These are phyloP conservation scores for Cystofilobasidium ferigula DNA, from an alignment of 768 basidiomycete species.

Conservation along the genomic window DNA sequence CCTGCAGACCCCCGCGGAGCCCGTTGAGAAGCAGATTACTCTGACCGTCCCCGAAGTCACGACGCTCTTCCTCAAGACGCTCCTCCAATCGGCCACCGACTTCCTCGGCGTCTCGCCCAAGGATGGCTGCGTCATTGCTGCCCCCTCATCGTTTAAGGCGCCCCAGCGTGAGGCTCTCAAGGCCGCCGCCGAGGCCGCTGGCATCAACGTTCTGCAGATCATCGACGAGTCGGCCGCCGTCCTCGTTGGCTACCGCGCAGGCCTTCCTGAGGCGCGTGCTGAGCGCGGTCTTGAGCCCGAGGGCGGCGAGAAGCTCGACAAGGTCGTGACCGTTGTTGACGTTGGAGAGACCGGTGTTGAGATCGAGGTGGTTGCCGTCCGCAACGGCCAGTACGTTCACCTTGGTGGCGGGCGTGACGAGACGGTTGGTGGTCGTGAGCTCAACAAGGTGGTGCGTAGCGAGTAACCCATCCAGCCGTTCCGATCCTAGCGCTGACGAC, in stretches of 20 bases:
- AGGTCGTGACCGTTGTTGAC: constrained; percentile 39
- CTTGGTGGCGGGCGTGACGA: constrained; percentile 37
- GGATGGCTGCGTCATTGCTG: constrained; percentile 68
- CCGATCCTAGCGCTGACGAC: constrained; percentile 32
- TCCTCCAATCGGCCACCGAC: constrained; percentile 76
- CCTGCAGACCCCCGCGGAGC: constrained; percentile 42
- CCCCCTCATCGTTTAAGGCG: constrained; percentile 64
- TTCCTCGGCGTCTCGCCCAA: constrained; percentile 68
- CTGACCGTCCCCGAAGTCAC: constrained; percentile 75
- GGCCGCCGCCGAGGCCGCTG: constrained; percentile 66
- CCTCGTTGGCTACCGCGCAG: constrained; percentile 42
- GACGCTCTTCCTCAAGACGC: constrained; percentile 69
- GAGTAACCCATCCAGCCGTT: background rate
- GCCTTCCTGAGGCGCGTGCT: constrained; percentile 35
- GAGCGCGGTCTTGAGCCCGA: constrained; percentile 36
- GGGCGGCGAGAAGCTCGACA: constrained; percentile 35
- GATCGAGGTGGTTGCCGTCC: constrained; percentile 35
- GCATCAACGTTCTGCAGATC: constrained; percentile 70
- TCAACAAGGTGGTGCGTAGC: constrained; percentile 38
- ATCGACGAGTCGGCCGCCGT: constrained; percentile 79
- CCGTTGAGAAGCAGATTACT: constrained; percentile 53
- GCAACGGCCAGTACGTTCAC: constrained; percentile 39
- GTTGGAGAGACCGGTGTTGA: constrained; percentile 40
- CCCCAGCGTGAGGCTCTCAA: constrained; percentile 59
- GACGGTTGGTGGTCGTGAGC: constrained; percentile 39